These are phyloP conservation scores for Cryphonectria japonica DNA, from an alignment of 2,329 filamentous ascomycete genomes.

Conservation along the genomic window DNA sequence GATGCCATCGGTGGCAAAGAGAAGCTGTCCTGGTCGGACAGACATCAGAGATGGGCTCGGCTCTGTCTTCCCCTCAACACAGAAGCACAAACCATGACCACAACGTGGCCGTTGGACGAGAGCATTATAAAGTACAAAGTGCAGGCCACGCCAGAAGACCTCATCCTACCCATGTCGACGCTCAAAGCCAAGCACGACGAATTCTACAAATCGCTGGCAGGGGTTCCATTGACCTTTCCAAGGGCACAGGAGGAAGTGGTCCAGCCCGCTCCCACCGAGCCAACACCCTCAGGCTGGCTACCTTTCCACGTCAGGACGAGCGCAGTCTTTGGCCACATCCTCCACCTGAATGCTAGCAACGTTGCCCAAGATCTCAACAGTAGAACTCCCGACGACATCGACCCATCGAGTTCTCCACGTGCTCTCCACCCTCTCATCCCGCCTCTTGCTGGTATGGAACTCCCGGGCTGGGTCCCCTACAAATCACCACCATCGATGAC, in stretches of 20 bases:
- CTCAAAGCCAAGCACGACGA: slow-evolving; percentile 11
- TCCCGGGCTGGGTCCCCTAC: slow-evolving; percentile 40
- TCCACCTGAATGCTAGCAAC: slow-evolving; percentile 40
- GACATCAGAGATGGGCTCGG: slow-evolving; percentile 40
- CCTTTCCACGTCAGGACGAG: slow-evolving; percentile 24
- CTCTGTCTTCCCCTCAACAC: slow-evolving; percentile 24
- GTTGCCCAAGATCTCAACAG: slow-evolving; percentile 27
- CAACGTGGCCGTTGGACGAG: slow-evolving; percentile 11
- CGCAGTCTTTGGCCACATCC: slow-evolving; percentile 57
- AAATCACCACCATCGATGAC: slow-evolving; percentile 32
- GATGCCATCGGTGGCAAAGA: slow-evolving; percentile 34
- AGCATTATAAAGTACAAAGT: slow-evolving; percentile 21
- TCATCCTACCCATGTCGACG: slow-evolving; percentile 14
- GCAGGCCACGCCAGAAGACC: slow-evolving; percentile 21
- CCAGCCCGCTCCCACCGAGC: slow-evolving; percentile 1
- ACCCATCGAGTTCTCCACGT: slow-evolving; percentile 32
- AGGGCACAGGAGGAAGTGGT: neutral
- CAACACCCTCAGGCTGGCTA: slow-evolving; percentile 27
- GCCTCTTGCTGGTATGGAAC: slow-evolving; percentile 50
- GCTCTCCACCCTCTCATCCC: slow-evolving; percentile 49
- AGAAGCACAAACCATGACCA: neutral
- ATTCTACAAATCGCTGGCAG: slow-evolving; percentile 5
- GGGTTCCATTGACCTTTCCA: slow-evolving; percentile 16
- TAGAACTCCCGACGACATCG: slow-evolving; percentile 15
- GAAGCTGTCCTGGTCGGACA: slow-evolving; percentile 45